Conservation (phyloP, 1,284 basidiomycete genomes). For the Leucocoprinus gongylophorus region DNA sequence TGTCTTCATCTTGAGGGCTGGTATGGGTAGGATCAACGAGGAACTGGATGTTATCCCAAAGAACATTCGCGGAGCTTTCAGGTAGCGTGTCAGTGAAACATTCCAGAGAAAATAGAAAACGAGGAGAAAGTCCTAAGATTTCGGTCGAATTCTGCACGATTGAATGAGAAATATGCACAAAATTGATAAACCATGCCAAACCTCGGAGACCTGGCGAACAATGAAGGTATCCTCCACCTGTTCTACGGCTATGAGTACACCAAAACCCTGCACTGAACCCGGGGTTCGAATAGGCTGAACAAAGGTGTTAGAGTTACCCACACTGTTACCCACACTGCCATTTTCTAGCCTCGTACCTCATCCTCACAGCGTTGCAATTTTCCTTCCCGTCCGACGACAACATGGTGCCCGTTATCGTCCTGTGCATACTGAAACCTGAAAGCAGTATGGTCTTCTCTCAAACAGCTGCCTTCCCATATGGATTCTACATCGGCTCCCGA, state of each 20-base stretch:
- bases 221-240: slow-evolving; percentile 55
- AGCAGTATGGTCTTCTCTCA: slow-evolving; percentile 35
- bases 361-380: slow-evolving; percentile 70
- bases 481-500: slow-evolving; percentile 1
- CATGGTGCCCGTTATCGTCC: slow-evolving; percentile 67
- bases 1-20: slow-evolving; percentile 41
- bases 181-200: slow-evolving; percentile 25
- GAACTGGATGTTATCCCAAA: slow-evolving; percentile 77
- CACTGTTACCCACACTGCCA: slow-evolving; percentile 2
- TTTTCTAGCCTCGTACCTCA: slow-evolving; percentile 43
- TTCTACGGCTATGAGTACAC: slow-evolving; percentile 73
- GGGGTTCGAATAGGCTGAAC: slow-evolving; percentile 74
- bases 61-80: slow-evolving; percentile 59
- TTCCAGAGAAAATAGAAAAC: slow-evolving; percentile 70
- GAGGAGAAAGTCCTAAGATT: slow-evolving; percentile 71
- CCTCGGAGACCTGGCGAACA: slow-evolving; percentile 82
- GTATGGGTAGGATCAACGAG: slow-evolving; percentile 39
- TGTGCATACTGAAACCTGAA: slow-evolving; percentile 63
- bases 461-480: slow-evolving; percentile 2
- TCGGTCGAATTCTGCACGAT: slow-evolving; percentile 39
- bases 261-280: slow-evolving; percentile 82
- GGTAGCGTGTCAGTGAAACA: slow-evolving; percentile 75
- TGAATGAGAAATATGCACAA: slow-evolving; percentile 3
- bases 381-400: slow-evolving; percentile 71
- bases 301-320: slow-evolving; percentile 3